Evolutionary conservation across 768 basidiomycete genomes (phyloP).

Genomic region (Imleria badia): DNA sequence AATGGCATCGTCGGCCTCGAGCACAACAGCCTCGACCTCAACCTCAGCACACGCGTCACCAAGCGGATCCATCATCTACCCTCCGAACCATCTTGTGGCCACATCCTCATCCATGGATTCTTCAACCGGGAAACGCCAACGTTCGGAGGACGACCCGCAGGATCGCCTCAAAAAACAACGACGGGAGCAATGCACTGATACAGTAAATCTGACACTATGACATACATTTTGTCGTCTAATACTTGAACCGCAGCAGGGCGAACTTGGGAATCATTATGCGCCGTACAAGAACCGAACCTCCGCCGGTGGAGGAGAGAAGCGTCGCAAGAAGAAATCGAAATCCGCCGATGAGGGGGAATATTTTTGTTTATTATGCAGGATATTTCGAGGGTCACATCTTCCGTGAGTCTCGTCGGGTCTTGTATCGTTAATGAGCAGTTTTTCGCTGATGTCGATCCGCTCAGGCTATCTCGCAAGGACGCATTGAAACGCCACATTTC

Average conservation of each 20-base stretch:
- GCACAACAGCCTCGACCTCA: neutral
- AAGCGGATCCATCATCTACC: neutral
- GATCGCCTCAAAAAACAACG: neutral
- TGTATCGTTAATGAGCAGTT: too few relatives aligned
- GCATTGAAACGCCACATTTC: slow-evolving; percentile 5
- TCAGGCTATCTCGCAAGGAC: slow-evolving; percentile 8
- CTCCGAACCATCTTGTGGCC: neutral
- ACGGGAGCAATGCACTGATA: too few relatives aligned
- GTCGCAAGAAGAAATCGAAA: neutral
- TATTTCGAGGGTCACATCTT: neutral
- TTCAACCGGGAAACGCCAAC: too few relatives aligned
- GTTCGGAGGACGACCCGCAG: too few relatives aligned
- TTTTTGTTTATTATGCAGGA: neutral
- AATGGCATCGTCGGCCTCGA: too few relatives aligned
- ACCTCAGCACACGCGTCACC: neutral
- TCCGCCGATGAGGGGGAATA: neutral
- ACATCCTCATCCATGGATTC: neutral
- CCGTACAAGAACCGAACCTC: neutral
- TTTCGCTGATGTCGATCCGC: neutral
- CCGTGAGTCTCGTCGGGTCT: neutral
- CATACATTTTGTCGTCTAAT: neutral
- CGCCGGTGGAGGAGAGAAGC: neutral
- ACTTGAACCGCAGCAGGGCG: neutral
- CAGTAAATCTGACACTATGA: neutral
- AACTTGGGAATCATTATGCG: neutral